A percentile compares a stretch with the other conserved stretches of the same genome.
These are phyloP conservation scores for Dothidotthia symphoricarpi DNA, from an alignment of 2,329 filamentous ascomycete genomes.

Conservation along the genomic window DNA sequence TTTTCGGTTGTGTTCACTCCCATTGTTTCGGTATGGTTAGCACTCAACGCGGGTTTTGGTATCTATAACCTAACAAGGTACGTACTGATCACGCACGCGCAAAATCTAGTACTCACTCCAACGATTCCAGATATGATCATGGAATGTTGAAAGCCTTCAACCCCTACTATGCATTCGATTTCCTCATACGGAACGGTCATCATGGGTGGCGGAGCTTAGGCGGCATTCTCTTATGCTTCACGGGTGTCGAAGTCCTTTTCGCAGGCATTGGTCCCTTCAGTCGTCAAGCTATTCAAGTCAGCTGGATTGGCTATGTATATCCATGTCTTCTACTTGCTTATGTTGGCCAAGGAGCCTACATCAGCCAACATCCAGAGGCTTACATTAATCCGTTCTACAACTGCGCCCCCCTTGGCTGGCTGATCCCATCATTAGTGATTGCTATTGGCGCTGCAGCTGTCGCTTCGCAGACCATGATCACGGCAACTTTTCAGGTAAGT, in stretches of 20 bases:
- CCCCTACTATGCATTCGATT: constrained; percentile 59
- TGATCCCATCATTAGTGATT: constrained; percentile 68
- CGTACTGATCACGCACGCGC: not conserved
- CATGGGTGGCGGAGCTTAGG: constrained; percentile 65
- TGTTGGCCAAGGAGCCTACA: constrained; percentile 72
- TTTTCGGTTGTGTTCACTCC: constrained; percentile 64
- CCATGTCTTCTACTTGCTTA: constrained; percentile 68
- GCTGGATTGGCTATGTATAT: constrained; percentile 67
- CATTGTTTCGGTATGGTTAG: constrained; percentile 65
- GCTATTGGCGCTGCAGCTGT: constrained; percentile 71
- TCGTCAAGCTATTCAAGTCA: constrained; percentile 67
- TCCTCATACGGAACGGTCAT: constrained; percentile 58
- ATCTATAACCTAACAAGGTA: constrained; percentile 52
- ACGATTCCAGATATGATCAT: constrained; percentile 43
- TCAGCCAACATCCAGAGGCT: constrained; percentile 59
- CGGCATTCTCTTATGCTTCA: constrained; percentile 71
- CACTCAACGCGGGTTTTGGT: constrained; percentile 61
- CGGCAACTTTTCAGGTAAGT: constrained; percentile 65
- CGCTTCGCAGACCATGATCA: constrained; percentile 77
- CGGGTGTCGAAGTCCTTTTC: constrained; percentile 72
- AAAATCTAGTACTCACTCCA: constrained; percentile 10
- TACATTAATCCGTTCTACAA: constrained; percentile 75
- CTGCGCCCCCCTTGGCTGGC: constrained; percentile 63
- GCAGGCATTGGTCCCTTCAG: constrained; percentile 78
- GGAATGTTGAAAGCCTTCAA: constrained; percentile 55